A percentile compares a stretch with the other conserved stretches of the same genome.
These are phyloP conservation scores for Myxozyma melibiosi DNA, from an alignment of 805 yeast genomes.

Conservation along the genomic window DNA sequence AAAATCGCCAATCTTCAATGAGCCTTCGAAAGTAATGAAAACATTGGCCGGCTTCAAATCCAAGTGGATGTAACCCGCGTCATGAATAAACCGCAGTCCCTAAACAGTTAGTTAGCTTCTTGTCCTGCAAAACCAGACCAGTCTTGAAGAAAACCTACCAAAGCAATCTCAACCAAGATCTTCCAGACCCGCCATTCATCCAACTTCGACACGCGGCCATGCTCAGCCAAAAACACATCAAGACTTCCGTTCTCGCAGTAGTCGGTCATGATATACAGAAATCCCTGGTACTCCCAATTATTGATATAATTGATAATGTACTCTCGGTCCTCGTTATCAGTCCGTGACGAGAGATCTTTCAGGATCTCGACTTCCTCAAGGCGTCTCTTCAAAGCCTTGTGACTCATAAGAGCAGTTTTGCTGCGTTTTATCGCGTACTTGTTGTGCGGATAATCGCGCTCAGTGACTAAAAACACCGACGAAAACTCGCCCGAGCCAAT, in stretches of 20 bases:
- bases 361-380: constrained; percentile 74
- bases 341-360: constrained; percentile 36
- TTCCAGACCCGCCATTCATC: constrained; percentile 99
- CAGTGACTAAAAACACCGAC: constrained; percentile 77
- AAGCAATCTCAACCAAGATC: constrained; percentile 77
- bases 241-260: constrained; percentile 93
- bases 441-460: constrained; percentile 48
- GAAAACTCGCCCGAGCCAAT: constrained; percentile 91
- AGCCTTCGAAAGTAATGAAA: constrained; percentile 91
- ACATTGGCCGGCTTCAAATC: constrained; percentile 96
- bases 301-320: constrained; percentile 77
- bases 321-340: constrained; percentile 67
- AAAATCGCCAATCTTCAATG: constrained; percentile 92
- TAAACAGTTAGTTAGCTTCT: neutral
- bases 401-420: constrained; percentile 63
- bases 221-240: constrained; percentile 75
- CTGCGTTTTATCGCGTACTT: constrained; percentile 86
- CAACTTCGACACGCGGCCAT: constrained; percentile 70
- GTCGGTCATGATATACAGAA: constrained; percentile 89
- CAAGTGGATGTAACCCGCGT: constrained; percentile 73
- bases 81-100: constrained; percentile 81
- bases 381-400: constrained; percentile 61
- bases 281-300: constrained; percentile 76
- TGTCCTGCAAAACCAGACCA: neutral
- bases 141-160: constrained; percentile 34